Percentiles rank a stretch among this genome's conserved stretches.
Evolutionary conservation across 1,139 yeast genomes (phyloP).

Genomic region (Blastobotrys illinoisensis): DNA sequence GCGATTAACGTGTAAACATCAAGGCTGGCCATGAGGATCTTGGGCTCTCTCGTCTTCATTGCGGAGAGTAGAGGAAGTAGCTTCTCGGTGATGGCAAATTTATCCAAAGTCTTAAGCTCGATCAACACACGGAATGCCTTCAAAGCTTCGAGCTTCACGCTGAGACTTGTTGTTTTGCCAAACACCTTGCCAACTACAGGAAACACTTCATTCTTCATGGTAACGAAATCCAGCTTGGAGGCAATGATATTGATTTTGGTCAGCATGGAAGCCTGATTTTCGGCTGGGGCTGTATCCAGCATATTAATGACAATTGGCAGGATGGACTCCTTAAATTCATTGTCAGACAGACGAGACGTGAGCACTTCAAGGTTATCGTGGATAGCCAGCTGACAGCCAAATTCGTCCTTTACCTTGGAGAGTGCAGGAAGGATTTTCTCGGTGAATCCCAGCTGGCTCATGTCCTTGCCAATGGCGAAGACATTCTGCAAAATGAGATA

Average conservation of each 20-base stretch:
- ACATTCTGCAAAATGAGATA: conserved; percentile 53
- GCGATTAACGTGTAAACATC: conserved; percentile 43
- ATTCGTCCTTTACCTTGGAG: conserved; percentile 41
- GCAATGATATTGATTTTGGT: conserved; percentile 42
- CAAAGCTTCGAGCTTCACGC: conserved; percentile 70
- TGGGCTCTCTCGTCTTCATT: conserved; percentile 71
- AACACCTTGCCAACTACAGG: conserved; percentile 70
- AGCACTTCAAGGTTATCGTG: conserved; percentile 53
- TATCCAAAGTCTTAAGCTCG: conserved; percentile 54
- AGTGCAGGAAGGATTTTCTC: conserved; percentile 58
- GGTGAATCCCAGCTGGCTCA: conserved; percentile 73
- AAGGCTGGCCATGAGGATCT: conserved; percentile 54
- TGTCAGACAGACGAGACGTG: conserved; percentile 45
- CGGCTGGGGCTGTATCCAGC: conserved; percentile 32
- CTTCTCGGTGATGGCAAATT: conserved; percentile 66
- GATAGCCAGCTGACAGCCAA: conserved; percentile 48
- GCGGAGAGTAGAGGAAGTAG: conserved; percentile 68
- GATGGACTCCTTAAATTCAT: conserved; percentile 36
- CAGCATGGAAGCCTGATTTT: conserved; percentile 55
- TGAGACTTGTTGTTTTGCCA: conserved; percentile 74
- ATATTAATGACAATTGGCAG: conserved; percentile 34
- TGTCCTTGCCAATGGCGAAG: conserved; percentile 51
- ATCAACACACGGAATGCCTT: conserved; percentile 57
- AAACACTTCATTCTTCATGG: conserved; percentile 64
- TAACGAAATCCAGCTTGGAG: conserved; percentile 59